These are phyloP conservation scores for Pelargonium cotyledonis DNA, from an alignment of 441 rosid genomes.

Conservation along the genomic window DNA sequence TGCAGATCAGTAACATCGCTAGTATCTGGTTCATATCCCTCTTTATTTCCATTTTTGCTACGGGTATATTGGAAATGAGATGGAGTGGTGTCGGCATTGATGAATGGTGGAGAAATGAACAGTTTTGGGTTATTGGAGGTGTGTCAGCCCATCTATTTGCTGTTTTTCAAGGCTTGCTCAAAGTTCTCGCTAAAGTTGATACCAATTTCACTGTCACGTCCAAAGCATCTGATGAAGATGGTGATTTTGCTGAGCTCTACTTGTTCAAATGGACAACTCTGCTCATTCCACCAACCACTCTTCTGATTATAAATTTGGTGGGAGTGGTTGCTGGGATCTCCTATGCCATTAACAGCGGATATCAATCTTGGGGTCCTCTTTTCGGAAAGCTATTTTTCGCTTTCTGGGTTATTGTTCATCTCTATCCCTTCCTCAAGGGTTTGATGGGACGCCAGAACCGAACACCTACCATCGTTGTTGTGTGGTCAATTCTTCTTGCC, in stretches of 20 bases:
- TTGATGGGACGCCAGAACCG: constrained; percentile 94
- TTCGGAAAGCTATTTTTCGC: constrained; percentile 95
- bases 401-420: constrained; percentile 93
- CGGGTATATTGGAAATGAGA: constrained; percentile 97
- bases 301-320: constrained; percentile 76
- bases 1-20: constrained; percentile 93
- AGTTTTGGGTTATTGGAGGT: constrained; percentile 98
- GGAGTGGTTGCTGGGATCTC: constrained; percentile 98
- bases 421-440: constrained; percentile 96
- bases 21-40: constrained; percentile 97
- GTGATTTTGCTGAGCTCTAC: constrained; percentile 83
- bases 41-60: constrained; percentile 93
- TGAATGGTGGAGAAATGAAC: constrained; percentile 99
- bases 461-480: constrained; percentile 87
- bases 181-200: constrained; percentile 92
- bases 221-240: constrained; percentile 89
- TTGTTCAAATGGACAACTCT: constrained; percentile 98
- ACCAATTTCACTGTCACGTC: constrained; percentile 96
- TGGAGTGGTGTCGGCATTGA: constrained; percentile 99
- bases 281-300: constrained; percentile 93
- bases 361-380: constrained; percentile 93
- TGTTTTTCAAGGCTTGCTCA: constrained; percentile 89
- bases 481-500: constrained; percentile 86
- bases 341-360: constrained; percentile 86
- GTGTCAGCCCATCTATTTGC: constrained; percentile 95